These are phyloP conservation scores for Rhipidocladum racemiflorum DNA, from an alignment of 176 grass and related monocot genomes.

Conservation along the genomic window DNA sequence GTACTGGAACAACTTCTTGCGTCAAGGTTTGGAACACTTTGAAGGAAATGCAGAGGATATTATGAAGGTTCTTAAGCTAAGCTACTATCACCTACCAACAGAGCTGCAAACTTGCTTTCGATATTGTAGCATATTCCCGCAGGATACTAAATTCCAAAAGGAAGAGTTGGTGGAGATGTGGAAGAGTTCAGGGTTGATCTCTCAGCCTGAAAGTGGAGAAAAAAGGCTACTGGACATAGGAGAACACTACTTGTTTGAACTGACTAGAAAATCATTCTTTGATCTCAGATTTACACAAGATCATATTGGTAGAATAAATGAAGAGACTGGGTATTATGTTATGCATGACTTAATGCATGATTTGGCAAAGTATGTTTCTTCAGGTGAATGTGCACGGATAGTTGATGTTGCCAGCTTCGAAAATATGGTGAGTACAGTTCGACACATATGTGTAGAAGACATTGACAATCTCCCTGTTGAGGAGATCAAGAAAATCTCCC, in stretches of 20 bases:
- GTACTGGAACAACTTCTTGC: conserved; percentile 39
- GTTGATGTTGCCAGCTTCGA: neutral
- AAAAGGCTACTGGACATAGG: conserved; percentile 24
- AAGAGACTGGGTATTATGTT: neutral
- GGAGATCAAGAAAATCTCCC: neutral
- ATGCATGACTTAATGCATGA: conserved; percentile 51
- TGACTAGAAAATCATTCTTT: conserved; percentile 64
- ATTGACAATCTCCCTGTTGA: neutral
- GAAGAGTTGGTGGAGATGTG: conserved; percentile 40
- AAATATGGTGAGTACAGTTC: neutral
- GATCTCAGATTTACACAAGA: neutral
- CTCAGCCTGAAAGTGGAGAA: neutral
- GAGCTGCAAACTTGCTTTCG: conserved; percentile 54
- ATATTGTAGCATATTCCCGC: conserved; percentile 51
- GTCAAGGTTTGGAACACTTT: conserved; percentile 8
- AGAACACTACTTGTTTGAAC: conserved; percentile 11
- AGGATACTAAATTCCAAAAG: conserved; percentile 10
- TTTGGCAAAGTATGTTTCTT: conserved; percentile 32
- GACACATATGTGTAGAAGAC: neutral
- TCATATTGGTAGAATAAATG: too few relatives aligned
- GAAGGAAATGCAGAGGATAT: conserved; percentile 29
- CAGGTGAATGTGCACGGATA: conserved; percentile 28
- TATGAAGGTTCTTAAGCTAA: conserved; percentile 37
- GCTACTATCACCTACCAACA: conserved; percentile 41
- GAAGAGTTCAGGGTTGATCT: conserved; percentile 46